Evolutionary conservation across 1,284 basidiomycete genomes (phyloP).

Genomic region (Fistulina hepatica): DNA sequence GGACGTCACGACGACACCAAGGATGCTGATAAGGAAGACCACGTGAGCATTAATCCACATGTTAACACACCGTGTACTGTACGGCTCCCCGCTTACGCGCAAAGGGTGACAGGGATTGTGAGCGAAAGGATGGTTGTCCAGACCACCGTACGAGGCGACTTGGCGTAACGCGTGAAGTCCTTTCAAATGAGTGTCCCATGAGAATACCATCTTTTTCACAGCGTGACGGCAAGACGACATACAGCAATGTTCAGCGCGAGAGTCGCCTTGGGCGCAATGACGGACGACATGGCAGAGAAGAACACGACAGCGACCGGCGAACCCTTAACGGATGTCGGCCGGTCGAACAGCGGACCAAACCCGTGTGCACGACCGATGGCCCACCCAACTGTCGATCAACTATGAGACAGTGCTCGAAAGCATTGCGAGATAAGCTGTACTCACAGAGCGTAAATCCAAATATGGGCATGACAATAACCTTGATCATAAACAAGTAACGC

Average conservation of each 20-base stretch:
- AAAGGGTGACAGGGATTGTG: constrained; percentile 17
- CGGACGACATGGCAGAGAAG: constrained; percentile 19
- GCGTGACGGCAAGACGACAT: not conserved
- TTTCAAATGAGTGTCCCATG: too few species aligned
- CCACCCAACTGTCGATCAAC: constrained; percentile 14
- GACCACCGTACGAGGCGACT: constrained; percentile 14
- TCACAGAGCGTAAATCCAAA: constrained; percentile 17
- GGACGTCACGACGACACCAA: constrained; percentile 18
- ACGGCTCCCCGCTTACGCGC: constrained; percentile 11
- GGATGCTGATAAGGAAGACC: constrained; percentile 9
- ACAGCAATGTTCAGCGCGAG: constrained; percentile 16
- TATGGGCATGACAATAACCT: constrained; percentile 37
- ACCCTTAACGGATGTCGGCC: constrained; percentile 10
- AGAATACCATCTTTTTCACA: not conserved
- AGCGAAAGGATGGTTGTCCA: constrained; percentile 19
- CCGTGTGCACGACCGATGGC: constrained; percentile 15
- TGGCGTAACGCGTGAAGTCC: constrained; percentile 18
- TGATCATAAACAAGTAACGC: constrained; percentile 51
- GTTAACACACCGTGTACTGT: not conserved
- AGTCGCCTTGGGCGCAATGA: constrained; percentile 17
- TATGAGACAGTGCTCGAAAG: not conserved
- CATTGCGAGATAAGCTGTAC: not conserved
- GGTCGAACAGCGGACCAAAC: constrained; percentile 17
- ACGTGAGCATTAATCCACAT: not conserved
- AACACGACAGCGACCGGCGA: constrained; percentile 13